A percentile compares a stretch with the other conserved stretches of the same genome.
These are phyloP conservation scores for Lithohypha guttulata DNA, from an alignment of 2,329 filamentous ascomycete species.

Conservation along the genomic window DNA sequence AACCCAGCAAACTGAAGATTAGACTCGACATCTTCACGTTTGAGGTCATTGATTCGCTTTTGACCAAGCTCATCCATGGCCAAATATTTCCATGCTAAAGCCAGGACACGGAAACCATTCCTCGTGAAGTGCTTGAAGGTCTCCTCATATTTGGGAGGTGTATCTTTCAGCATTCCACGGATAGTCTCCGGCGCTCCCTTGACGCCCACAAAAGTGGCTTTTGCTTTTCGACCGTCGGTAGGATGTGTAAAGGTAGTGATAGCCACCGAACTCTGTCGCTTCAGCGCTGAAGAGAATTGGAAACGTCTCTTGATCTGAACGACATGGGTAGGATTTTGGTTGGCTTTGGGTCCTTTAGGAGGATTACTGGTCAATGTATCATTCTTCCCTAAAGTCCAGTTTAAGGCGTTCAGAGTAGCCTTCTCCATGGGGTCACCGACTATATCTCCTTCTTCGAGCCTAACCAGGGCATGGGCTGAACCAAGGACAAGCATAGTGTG, in stretches of 20 bases:
- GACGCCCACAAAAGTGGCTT: slow-evolving; percentile 83
- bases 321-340: slow-evolving; percentile 48
- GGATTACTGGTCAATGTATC: slow-evolving; percentile 67
- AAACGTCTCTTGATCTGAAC: slow-evolving; percentile 95
- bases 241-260: slow-evolving; percentile 64
- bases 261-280: slow-evolving; percentile 90
- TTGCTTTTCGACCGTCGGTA: slow-evolving; percentile 62
- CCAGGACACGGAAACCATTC: slow-evolving; percentile 86
- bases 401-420: slow-evolving; percentile 77
- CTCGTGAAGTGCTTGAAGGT: slow-evolving; percentile 97
- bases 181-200: slow-evolving; percentile 98
- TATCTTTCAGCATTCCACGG: slow-evolving; percentile 74
- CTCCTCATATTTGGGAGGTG: slow-evolving; percentile 85
- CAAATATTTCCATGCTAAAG: slow-evolving; percentile 87
- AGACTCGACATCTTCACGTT: slow-evolving; percentile 82
- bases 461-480: slow-evolving; percentile 89
- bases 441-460: slow-evolving; percentile 90
- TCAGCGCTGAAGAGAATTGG: slow-evolving; percentile 93
- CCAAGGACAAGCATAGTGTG: slow-evolving; percentile 89
- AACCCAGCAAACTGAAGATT: slow-evolving; percentile 86
- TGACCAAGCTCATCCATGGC: slow-evolving; percentile 74
- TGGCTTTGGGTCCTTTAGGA: slow-evolving; percentile 34
- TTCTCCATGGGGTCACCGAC: slow-evolving; percentile 99
- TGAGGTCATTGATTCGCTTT: slow-evolving; percentile 80
- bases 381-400: slow-evolving; percentile 85